Base-by-base conservation (phyloP, 208 protist species). In the Lotmaria passim region DNA sequence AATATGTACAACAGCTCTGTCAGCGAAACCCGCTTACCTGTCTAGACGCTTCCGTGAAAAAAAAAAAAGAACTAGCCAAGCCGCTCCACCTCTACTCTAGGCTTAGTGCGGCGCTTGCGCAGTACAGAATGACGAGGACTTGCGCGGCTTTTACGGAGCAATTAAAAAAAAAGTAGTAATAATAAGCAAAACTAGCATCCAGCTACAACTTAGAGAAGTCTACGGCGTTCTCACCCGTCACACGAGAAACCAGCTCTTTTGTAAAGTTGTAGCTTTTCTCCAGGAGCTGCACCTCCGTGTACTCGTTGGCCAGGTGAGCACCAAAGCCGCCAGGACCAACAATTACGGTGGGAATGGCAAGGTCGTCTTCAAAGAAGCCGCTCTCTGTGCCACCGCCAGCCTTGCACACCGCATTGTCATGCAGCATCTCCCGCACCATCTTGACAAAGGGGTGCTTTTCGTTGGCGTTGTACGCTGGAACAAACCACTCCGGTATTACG, bases 281-380 rank as follows among this genome's bases (percentile, higher is more conserved):
- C n/a, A 84, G 61, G 21, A 74, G 53, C 12, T 51, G 51, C 47
- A 80, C 31, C 34, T 71, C 50, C 7, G 80, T 76, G 69, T 73
- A 84, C 66, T 90, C 85, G 69, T 87, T 87, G 6, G 79, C 56
- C 28, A 78, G 38, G 66, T 85, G 79, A 21, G 75, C 81, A 33
- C 72, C 58, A 38, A 79, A 72, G 51, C 76, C 81, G 30, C 81
- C 85, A 5, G 80, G 81, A 14, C 81, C 85, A 44, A 72, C 62
- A 36, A 82, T 78, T 24, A 85, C 60, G 6, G 82, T 86, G 15
- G 73, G 75, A 31, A 85, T 79, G 43, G 65, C 41, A 26, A 87
- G 65, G 3, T 60, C 56, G 48, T 69, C 72, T 30, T 85, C 75
- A 62, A 86, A 87, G 43, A 82, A 78, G 23, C 85, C 85, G 36